Evolutionary conservation across 2,329 filamentous ascomycete species (phyloP), one percentile per base, ranked within the genome.

Genomic region (Ophiostoma triangulosporum): DNA sequence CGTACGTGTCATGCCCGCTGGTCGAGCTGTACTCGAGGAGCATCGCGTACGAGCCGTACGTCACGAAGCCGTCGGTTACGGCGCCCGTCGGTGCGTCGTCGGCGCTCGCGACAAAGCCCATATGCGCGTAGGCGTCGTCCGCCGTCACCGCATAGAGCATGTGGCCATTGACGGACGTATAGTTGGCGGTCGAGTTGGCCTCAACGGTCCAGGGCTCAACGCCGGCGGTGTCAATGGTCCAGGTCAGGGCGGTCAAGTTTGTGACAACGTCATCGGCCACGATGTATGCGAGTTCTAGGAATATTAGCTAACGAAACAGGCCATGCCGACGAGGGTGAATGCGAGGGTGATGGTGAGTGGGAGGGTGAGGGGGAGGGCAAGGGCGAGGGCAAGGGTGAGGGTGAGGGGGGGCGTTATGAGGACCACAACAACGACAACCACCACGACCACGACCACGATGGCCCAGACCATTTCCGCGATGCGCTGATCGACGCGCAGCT

Each of bases 41-140:
- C 50, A 56, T 56, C 24, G 52, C 55, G 4, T 56, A 56, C 2
- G 52, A 5, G 1, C 55, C 55, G 26, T 54, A 56, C 1, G 55
- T 54, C 8, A 50, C 15, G 14, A 56, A 52, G 6, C 55, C 55
- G 0, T 36, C 43, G 5, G 52, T 54, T 2, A 24, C 32, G 8
- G 51, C 48, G 27, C 48, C 40, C 8, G 51, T 14, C 6, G 55
- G 54, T 3, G 31, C 45, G 17, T 17, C 20, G 1, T 48, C 6
- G 6, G 52, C 11, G 38, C 26, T 43, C 5, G 48, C 20, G 1
- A 50, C 48, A 9, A 54, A 54, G 7, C 52, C 46, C n/a, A 35
- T 36, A 33, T 48, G 54, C 32, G 7, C 17, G 3, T 24, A 50
- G 8, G 46, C 3, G 45, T 32, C 35, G 50, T 11, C 20, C 4